Base-by-base conservation (phyloP, 352 stramenopile species). In the Phytophthora palmivora region DNA sequence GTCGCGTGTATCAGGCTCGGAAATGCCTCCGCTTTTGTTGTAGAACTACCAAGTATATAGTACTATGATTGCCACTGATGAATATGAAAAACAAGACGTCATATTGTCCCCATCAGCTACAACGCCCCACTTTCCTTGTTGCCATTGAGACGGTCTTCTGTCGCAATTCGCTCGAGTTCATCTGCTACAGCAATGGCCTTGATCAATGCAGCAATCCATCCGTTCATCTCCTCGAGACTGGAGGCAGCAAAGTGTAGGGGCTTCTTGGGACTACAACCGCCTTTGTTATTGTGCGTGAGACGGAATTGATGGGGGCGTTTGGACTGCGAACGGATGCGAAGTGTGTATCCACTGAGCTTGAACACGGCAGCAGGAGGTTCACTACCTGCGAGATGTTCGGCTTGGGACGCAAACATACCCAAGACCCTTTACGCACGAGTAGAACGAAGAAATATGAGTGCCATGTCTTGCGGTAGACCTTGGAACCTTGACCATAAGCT, bases 401-500 rank as follows among this genome's bases (percentile, higher is more conserved):
- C 71, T 32, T 76, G 69, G 3, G 68, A 68, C 8, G 78, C 67
- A 36, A 89, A 92, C 72, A 92, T 88, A 18, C 82, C 80, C 4
- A 89, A 63, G 82, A 92, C 24, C 82, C 82, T 50, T 91, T 89
- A 58, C 80, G 82, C 7, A 89, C 74, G 4, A 92, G 76, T 36
- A 91, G 63, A 47, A 89, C 80, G 67, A 91, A 89, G 58, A 89
- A 89, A 49, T 75, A 91, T 10, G 63, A 33, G 28, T 74, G 57
- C 79, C 82, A 91, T 28, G 59, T 79, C 64, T 92, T 91, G 60
- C 79, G 78, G 47, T 87, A 87, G n/a, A 57, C 62, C 15, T 81
- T 74, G 12, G 74, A 69, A 26, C 67, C 70, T 50, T 59, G 45
- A 18, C 67, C 56, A 38, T 81, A 76, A 11, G 70, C 58, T 41